These are phyloP conservation scores for Blastobotrys petasosporus DNA, from an alignment of 1,139 yeast genomes.

Conservation along the genomic window DNA sequence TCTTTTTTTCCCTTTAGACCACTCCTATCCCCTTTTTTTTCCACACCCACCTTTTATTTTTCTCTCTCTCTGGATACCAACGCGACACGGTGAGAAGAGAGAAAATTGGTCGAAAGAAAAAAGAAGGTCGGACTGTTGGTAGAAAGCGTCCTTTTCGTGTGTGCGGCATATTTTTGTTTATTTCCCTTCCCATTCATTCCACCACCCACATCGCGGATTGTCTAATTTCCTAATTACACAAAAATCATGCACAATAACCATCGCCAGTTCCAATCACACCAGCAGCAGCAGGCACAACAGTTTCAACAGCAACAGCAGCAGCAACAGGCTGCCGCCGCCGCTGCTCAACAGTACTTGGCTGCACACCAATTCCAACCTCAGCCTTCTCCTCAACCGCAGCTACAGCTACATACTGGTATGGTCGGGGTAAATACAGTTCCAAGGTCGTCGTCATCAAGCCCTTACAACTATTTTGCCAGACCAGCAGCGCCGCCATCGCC, in stretches of 20 bases:
- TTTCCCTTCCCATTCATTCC: background rate
- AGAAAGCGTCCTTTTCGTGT: background rate
- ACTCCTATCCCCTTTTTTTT: conserved; percentile 2
- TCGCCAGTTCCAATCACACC: conserved; percentile 8
- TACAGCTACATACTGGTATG: background rate
- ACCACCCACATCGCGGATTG: too few relatives aligned
- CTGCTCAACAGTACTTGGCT: conserved; percentile 45
- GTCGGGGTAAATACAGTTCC: too few relatives aligned
- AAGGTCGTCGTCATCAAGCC: too few relatives aligned
- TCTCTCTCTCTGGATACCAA: background rate
- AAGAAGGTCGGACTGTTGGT: background rate
- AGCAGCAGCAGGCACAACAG: conserved; percentile 10
- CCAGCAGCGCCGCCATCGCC: too few relatives aligned
- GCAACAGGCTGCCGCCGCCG: conserved; percentile 15
- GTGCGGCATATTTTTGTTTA: background rate
- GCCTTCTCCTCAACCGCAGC: conserved; percentile 6
- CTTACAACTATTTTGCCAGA: too few relatives aligned
- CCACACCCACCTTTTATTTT: background rate
- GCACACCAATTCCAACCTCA: conserved; percentile 50
- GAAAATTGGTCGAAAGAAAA: background rate
- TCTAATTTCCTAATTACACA: background rate
- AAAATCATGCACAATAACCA: conserved; percentile 8
- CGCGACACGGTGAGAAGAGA: background rate
- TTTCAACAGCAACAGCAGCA: background rate
- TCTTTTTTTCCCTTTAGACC: conserved; percentile 1